phyloP scores from a whole-genome alignment of 1,284 basidiomycete species.

The Heterobasidion occidentale region DNA sequence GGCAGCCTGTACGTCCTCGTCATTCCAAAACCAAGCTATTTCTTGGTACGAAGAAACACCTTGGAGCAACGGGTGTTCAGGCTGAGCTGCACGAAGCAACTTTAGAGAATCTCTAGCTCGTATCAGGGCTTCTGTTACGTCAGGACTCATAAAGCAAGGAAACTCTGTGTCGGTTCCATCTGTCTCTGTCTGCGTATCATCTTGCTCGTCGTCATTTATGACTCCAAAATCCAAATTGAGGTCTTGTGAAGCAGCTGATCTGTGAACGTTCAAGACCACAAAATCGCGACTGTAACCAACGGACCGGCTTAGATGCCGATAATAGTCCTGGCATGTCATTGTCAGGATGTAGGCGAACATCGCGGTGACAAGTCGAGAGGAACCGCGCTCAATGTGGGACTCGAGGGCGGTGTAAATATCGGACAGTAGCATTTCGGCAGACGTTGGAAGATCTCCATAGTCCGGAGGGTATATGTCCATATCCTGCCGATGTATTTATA shows the following conservation, averaged over 20 bases:
- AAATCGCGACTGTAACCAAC: slow-evolving; percentile 44
- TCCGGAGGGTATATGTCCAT: slow-evolving; percentile 27
- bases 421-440: slow-evolving; percentile 44
- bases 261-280: slow-evolving; percentile 6
- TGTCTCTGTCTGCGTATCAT: slow-evolving; percentile 27
- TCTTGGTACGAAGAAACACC: slow-evolving; percentile 17
- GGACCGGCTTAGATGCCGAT: slow-evolving; percentile 42
- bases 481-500: slow-evolving; percentile 24
- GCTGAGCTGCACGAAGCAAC: slow-evolving; percentile 51
- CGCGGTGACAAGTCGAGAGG: slow-evolving; percentile 36
- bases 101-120: slow-evolving; percentile 60
- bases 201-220: slow-evolving; percentile 20
- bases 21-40: slow-evolving; percentile 62
- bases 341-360: slow-evolving; percentile 59
- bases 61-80: slow-evolving; percentile 47
- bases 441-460: slow-evolving; percentile 33
- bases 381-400: slow-evolving; percentile 41
- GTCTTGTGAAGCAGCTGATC: slow-evolving; percentile 1
- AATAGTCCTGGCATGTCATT: slow-evolving; percentile 50
- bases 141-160: slow-evolving; percentile 51
- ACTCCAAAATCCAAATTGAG: neutral
- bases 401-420: slow-evolving; percentile 42
- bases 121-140: slow-evolving; percentile 41
- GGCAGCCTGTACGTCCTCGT: slow-evolving; percentile 36
- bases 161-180: slow-evolving; percentile 29